Evolutionary conservation across 306 rosid genomes (phyloP), one percentile per base, ranked within the genome.

Genomic region (Styphnolobium japonicum): DNA sequence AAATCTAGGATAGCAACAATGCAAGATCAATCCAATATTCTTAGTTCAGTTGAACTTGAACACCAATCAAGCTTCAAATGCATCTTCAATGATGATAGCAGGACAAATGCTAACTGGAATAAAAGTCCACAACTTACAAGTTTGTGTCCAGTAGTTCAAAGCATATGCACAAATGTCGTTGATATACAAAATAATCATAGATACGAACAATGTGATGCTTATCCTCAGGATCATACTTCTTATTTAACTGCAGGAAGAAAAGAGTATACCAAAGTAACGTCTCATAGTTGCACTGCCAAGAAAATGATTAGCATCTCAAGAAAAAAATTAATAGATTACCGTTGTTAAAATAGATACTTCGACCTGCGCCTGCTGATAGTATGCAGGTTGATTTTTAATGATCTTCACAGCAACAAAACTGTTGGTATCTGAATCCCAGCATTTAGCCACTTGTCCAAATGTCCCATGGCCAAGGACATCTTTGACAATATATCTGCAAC

Each of bases 381-480:
- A 96, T 37, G 99, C 99, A 40, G 99, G 98, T 86, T 89, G 99
- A 58, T 96, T 96, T 87, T 96, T 96, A 15, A 96, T 96, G 81
- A 96, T 91, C 89, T 96, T 96, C 87, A 96, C 94, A 63, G 99
- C 99, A 77, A 93, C 92, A 83, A 90, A 91, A 73, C 88, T 83
- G 68, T 81, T 87, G 48, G 87, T 88, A 62, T 93, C 97, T 34
- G 98, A 83, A 88, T 84, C 86, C 98, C 93, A 90, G 88, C 98
- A 93, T 84, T 96, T 96, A 75, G 98, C 98, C 77, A 96, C 99
- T 91, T 96, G 99, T 67, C 99, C 99, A 86, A 96, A 96, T 33
- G 99, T 96, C 63, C 99, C 99, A 72, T 96, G 99, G 45, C 99
- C 99, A 81, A 96, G 98, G 79, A 96, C 91, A 84, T 96, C 99